phyloP scores from a whole-genome alignment of 805 yeast species.

The Limtongozyma cylindracea region DNA sequence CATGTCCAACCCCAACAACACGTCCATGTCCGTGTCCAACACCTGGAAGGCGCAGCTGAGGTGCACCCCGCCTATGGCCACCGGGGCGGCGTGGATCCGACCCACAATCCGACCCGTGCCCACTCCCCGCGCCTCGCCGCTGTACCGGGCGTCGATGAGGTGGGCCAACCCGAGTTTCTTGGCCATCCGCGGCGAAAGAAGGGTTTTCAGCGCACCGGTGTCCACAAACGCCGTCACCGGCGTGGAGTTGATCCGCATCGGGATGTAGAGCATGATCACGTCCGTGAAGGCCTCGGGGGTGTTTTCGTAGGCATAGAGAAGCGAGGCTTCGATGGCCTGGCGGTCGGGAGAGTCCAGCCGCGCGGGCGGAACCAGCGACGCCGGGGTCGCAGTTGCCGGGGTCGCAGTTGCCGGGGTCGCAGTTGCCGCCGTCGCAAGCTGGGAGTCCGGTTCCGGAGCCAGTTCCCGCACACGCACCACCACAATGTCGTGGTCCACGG shows the following conservation, averaged over 20 bases:
- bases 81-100: slow-evolving; percentile 68
- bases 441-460: too few species aligned
- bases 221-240: slow-evolving; percentile 86
- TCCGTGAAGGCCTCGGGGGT: slow-evolving; percentile 76
- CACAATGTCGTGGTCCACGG: too few species aligned
- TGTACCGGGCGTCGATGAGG: slow-evolving; percentile 55
- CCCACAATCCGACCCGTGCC: slow-evolving; percentile 66
- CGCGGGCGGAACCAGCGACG: too few species aligned
- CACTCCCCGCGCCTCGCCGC: slow-evolving; percentile 76
- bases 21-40: slow-evolving; percentile 44
- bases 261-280: slow-evolving; percentile 66
- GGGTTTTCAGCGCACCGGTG: slow-evolving; percentile 84
- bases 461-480: too few species aligned
- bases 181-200: slow-evolving; percentile 58
- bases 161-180: slow-evolving; percentile 43
- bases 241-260: slow-evolving; percentile 53
- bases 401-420: too few species aligned
- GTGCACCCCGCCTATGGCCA: slow-evolving; percentile 36
- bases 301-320: slow-evolving; percentile 57
- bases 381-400: too few species aligned
- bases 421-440: too few species aligned
- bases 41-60: slow-evolving; percentile 15
- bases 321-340: slow-evolving; percentile 41
- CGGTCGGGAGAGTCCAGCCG: too few species aligned
- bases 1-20: slow-evolving; percentile 78